Base-by-base conservation (phyloP, 257 asterid genomes). In the Nicotiana undulata region DNA sequence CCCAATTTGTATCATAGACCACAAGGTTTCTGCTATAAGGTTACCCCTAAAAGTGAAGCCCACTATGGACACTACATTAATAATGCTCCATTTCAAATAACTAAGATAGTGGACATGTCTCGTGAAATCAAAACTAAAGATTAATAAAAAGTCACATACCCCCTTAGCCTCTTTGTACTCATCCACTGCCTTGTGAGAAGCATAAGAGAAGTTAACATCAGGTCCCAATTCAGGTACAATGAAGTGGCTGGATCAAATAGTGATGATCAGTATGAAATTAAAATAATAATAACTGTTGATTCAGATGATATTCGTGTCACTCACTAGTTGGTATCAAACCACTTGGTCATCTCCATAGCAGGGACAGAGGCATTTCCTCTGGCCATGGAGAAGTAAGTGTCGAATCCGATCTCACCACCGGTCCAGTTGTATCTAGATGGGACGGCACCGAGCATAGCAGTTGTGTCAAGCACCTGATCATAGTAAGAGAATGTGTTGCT, bases 321-420 rank as follows among this genome's bases (percentile, higher is more conserved):
- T 95, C 85, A 95, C 99, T 95, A 95, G 93, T 95, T 95, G 88
- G 99, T 95, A 82, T 95, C 99, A 29, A 95, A 95, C 98, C 98
- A 95, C 95, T 95, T 95, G 89, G 99, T 95, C 99, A 95, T 95
- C 79, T 95, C 99, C 99, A 95, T 95, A 80, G 99, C 99, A 59
- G 99, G 99, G 63, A 93, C 99, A 28, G 99, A 90, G 66, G 98
- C 98, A 88, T 95, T 95, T 87, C 99, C 99, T 87, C 99, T 95
- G 83, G 99, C 99, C 99, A 95, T 95, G 79, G 99, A 95, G 90
- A 95, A 95, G 90, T 91, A 95, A 60, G 95, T 91, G 83, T 93
- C 91, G 63, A 86, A 87, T 49, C 95, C 97, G 60, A 95, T 91
- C 92, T 95, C 99, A 59, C 93, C 98, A 77, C 98, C 97, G 26